Evolutionary conservation across 306 rosid species (phyloP).

Genomic region (Pterocarpus santalinus): DNA sequence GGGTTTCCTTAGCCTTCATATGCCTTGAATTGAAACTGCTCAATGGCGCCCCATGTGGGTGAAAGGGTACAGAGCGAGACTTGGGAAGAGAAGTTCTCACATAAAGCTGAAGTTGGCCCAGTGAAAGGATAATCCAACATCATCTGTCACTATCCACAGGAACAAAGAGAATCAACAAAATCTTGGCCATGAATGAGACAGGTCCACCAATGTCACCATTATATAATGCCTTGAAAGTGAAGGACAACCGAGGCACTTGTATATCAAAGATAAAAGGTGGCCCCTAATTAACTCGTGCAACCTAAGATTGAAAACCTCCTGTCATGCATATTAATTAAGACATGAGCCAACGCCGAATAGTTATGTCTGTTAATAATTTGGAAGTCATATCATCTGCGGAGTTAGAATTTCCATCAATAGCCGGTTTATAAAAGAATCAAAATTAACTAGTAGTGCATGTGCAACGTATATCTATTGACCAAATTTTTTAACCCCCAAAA

Average conservation of each 20-base stretch:
- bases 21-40: slow-evolving; percentile 32
- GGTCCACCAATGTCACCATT: slow-evolving; percentile 56
- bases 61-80: slow-evolving; percentile 42
- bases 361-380: slow-evolving; percentile 24
- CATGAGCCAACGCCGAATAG: slow-evolving; percentile 21
- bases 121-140: slow-evolving; percentile 62
- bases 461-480: too few relatives aligned
- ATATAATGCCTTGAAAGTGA: slow-evolving; percentile 51
- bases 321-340: slow-evolving; percentile 45
- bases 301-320: slow-evolving; percentile 41
- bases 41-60: slow-evolving; percentile 52
- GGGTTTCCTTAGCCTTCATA: slow-evolving; percentile 2
- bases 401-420: background rate
- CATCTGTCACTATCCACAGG: slow-evolving; percentile 60
- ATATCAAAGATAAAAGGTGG: slow-evolving; percentile 44
- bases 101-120: slow-evolving; percentile 55
- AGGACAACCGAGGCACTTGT: slow-evolving; percentile 36
- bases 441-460: too few relatives aligned
- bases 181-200: slow-evolving; percentile 62
- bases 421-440: too few relatives aligned
- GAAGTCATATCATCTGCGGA: background rate
- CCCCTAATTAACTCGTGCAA: slow-evolving; percentile 46
- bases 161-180: slow-evolving; percentile 77
- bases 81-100: slow-evolving; percentile 19
- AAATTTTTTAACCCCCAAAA: too few relatives aligned